These are phyloP conservation scores for Diaporthe nobilis DNA, from an alignment of 2,329 filamentous ascomycete genomes.

Conservation along the genomic window DNA sequence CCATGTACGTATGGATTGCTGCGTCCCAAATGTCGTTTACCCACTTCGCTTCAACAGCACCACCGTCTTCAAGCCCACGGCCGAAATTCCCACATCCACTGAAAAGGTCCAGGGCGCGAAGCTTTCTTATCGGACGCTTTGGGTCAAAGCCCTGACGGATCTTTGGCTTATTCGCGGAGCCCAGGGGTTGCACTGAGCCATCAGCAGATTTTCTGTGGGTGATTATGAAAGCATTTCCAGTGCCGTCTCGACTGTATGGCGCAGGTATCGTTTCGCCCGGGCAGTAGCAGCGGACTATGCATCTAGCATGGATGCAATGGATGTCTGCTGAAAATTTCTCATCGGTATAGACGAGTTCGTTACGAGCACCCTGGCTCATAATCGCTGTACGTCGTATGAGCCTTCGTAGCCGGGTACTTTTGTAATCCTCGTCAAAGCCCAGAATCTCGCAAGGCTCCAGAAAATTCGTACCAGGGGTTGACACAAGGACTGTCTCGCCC, in stretches of 20 bases:
- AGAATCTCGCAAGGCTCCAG: conserved; percentile 76
- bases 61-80: conserved; percentile 80
- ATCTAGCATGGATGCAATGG: conserved; percentile 66
- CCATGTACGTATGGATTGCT: conserved; percentile 81
- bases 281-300: conserved; percentile 70
- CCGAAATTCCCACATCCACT: conserved; percentile 85
- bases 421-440: conserved; percentile 46
- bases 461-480: conserved; percentile 49
- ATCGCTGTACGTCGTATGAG: conserved; percentile 65
- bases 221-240: conserved; percentile 77
- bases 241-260: conserved; percentile 77
- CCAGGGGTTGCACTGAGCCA: conserved; percentile 37
- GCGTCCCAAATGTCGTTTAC: conserved; percentile 75
- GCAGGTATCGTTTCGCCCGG: conserved; percentile 62
- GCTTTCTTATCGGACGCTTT: conserved; percentile 49
- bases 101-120: conserved; percentile 79
- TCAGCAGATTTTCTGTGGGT: conserved; percentile 56
- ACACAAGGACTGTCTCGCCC: conserved; percentile 74
- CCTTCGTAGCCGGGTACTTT: conserved; percentile 61
- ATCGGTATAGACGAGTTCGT: conserved; percentile 73
- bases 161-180: neutral
- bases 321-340: conserved; percentile 55
- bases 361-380: conserved; percentile 58
- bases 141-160: conserved; percentile 70
- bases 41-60: conserved; percentile 74